Base-by-base conservation (phyloP, 2,329 filamentous ascomycete genomes). In the Diaporthe sp. region DNA sequence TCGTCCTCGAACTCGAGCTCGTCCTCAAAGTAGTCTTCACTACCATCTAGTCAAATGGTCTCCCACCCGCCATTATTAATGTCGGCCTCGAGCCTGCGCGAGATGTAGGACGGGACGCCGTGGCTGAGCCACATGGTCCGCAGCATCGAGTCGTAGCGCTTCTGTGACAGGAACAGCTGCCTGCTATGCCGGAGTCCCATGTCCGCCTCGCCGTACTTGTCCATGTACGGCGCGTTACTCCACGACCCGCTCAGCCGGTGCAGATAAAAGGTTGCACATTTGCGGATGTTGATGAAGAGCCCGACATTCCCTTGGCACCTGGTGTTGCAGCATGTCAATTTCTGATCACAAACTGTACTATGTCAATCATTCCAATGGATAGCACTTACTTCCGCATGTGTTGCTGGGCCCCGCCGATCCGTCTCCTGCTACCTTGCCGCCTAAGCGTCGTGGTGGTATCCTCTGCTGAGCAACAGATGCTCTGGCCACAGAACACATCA, bases 21-120 rank as follows among this genome's bases (percentile, higher is more conserved):
- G 31, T 57, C 55, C 42, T 58, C 46, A 34, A 57, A 34, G 12
- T 55, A 37, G 10, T 71, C 44, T 46, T 72, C 71, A 62, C 65
- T 60, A 51, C 74, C 76, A 74, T 76, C 60, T 77, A 77, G 76
- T 86, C 80, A 90, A 71, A 92, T 88, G n/a, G 92, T 98, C 86
- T 99, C 97, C 97, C 97, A 99, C 0, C 97, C 97, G 0, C 97
- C 97, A 80, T 95, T 98, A 82, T 99, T 99, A 60, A 98, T 95
- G 83, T 99, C 97, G 19, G 95, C 94, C 87, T 99, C 97, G 79
- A 99, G 85, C 84, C 95, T 96, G 79, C 97, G 90, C 78, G 94
- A 94, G 82, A 99, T 98, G 62, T 95, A 92, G 79, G 94, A 97
- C 49, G 96, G 96, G 39, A 99, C 92, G 6, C 94, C 93, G 80